Conservation (phyloP, 2,329 filamentous ascomycete species). For the Fusarium burgessii region DNA sequence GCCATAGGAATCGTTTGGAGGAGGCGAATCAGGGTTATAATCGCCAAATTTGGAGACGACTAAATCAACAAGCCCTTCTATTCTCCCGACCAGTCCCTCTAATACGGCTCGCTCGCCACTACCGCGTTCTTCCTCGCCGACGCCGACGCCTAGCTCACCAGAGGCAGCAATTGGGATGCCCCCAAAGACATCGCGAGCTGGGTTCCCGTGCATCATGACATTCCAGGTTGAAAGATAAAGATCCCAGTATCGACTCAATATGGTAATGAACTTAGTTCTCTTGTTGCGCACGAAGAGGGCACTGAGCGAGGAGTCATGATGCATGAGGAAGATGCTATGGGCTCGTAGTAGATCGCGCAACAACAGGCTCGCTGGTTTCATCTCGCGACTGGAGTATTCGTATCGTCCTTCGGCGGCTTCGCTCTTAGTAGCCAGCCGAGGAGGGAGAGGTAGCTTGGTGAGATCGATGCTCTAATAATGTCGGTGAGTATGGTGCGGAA, state of each 20-base stretch:
- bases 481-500: constrained; percentile 8
- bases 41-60: constrained; percentile 86
- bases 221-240: constrained; percentile 80
- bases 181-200: constrained; percentile 80
- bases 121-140: constrained; percentile 94
- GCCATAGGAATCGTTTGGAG: constrained; percentile 40
- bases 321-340: constrained; percentile 85
- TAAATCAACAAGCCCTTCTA: constrained; percentile 87
- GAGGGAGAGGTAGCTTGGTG: constrained; percentile 75
- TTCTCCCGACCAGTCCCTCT: constrained; percentile 83
- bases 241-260: constrained; percentile 86
- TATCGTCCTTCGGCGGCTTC: constrained; percentile 59
- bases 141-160: constrained; percentile 91
- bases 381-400: constrained; percentile 91
- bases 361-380: constrained; percentile 83
- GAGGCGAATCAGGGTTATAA: constrained; percentile 48
- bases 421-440: constrained; percentile 59
- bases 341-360: constrained; percentile 85
- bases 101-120: constrained; percentile 94
- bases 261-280: constrained; percentile 75
- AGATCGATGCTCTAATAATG: constrained; percentile 71
- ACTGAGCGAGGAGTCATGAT: constrained; percentile 82
- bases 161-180: constrained; percentile 90
- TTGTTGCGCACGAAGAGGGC: constrained; percentile 74
- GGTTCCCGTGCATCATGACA: constrained; percentile 90